Base-by-base conservation (phyloP, 2,329 filamentous ascomycete genomes). In the Fusarium sublunatum region DNA sequence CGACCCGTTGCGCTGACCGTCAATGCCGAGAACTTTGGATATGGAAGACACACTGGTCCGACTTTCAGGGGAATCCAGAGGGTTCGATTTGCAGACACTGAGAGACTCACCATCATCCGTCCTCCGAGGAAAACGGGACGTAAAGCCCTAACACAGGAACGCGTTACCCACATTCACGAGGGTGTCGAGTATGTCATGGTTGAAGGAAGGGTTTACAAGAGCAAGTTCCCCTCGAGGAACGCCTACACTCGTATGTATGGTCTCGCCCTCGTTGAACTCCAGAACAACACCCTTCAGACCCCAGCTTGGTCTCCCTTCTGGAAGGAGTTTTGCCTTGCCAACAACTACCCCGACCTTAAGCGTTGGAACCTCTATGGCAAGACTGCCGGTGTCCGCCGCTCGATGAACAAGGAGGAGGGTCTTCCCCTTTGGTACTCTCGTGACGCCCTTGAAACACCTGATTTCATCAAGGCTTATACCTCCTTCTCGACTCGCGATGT, bases 311-410 rank as follows among this genome's bases (percentile, higher is more conserved):
- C 10, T 9, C 2, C 10, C 0, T 53, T 53, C 2, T 53, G 50
- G 50, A 10, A 7, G 0, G 8, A 24, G 3, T 53, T 19, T n/a
- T 53, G 50, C 5, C n/a, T 12, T 3, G n/a, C 8, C 1, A 53
- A 53, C 7, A 28, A 24, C 2, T 2, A 39, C 0, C 34, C 26
- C 0, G 36, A 53, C 4, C 22, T 53, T 32, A 5, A 43, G 22
- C 1, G 43, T 26, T 15, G 32, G 0, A 7, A 22, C 3, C 3
- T 19, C 7, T 25, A 45, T 5, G 43, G 43, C 0, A 31, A 29
- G 6, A 2, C 40, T 0, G 46, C 47, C 12, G n/a, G 32, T 8
- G 24, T n/a, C 12, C 70, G 69, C 28, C 65, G 64, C 3, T 38
- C 57, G 28, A 41, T 46, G 5, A 60, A 65, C 2, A 39, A 8